Percentiles rank a stretch among this genome's conserved stretches.
Conservation (phyloP, 2,329 filamentous ascomycete genomes). For the Fusarium ramigenum region DNA sequence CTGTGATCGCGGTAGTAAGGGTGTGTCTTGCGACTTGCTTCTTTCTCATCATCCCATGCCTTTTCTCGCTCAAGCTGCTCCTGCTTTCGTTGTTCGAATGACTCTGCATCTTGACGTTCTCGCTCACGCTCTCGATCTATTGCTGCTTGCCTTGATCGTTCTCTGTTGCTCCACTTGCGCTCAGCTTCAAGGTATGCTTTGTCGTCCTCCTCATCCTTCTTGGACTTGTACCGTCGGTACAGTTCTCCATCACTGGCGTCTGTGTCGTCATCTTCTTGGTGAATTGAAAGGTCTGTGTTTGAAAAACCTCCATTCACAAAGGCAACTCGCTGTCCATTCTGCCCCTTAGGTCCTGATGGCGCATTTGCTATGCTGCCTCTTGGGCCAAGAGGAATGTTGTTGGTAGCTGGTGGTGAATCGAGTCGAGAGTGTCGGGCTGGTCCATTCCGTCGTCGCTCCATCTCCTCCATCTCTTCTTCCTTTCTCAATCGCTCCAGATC, state of each 20-base stretch:
- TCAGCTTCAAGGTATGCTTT: slow-evolving; percentile 87
- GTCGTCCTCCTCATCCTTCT: slow-evolving; percentile 78
- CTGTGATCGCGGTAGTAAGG: slow-evolving; percentile 90
- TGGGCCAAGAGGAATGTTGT: slow-evolving; percentile 55
- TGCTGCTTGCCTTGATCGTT: slow-evolving; percentile 83
- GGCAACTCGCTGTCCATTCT: slow-evolving; percentile 72
- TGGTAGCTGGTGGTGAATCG: slow-evolving; percentile 75
- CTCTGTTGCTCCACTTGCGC: slow-evolving; percentile 89
- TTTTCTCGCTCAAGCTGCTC: slow-evolving; percentile 70
- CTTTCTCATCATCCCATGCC: slow-evolving; percentile 93
- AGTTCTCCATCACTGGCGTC: slow-evolving; percentile 89
- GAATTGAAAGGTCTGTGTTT: slow-evolving; percentile 65
- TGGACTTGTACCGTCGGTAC: slow-evolving; percentile 74
- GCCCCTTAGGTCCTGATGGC: slow-evolving; percentile 71
- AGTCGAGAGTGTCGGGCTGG: slow-evolving; percentile 70
- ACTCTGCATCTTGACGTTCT: slow-evolving; percentile 77
- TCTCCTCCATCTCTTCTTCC: slow-evolving; percentile 92
- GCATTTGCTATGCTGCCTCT: slow-evolving; percentile 72
- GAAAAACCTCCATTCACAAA: slow-evolving; percentile 84
- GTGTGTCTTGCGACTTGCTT: slow-evolving; percentile 75
- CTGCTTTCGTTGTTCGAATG: slow-evolving; percentile 71
- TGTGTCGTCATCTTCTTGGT: slow-evolving; percentile 84
- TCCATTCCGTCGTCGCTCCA: slow-evolving; percentile 79
- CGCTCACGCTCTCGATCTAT: slow-evolving; percentile 85
- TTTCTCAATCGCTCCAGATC: slow-evolving; percentile 87